These are phyloP conservation scores for Fusarium avenaceum DNA, from an alignment of 2,329 filamentous ascomycete genomes.

Conservation along the genomic window DNA sequence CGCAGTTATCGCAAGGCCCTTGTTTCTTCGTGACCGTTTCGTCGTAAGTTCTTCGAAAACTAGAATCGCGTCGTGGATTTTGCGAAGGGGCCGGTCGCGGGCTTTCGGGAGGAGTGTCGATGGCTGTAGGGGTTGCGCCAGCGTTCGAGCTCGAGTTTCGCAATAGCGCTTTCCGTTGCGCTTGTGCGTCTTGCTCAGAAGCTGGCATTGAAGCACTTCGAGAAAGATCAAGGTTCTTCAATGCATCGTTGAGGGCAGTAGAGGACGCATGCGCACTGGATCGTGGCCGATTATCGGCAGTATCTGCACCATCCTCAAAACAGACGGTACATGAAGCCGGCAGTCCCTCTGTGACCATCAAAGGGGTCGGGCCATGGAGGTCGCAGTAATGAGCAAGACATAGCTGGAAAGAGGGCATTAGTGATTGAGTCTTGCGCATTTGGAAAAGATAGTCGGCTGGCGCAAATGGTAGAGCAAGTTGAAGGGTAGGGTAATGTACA, in stretches of 20 bases:
- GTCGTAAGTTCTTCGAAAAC: conserved; percentile 73
- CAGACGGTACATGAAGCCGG: conserved; percentile 72
- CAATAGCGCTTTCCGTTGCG: conserved; percentile 59
- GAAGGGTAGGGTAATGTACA: conserved; percentile 11
- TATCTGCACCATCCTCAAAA: conserved; percentile 59
- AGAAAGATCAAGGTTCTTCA: conserved; percentile 63
- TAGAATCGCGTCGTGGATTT: conserved; percentile 66
- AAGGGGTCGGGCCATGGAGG: conserved; percentile 75
- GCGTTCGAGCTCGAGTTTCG: conserved; percentile 56
- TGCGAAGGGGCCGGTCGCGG: conserved; percentile 59
- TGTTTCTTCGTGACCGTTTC: conserved; percentile 74
- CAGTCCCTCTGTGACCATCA: conserved; percentile 78
- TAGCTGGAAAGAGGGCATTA: conserved; percentile 65
- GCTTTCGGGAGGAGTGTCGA: conserved; percentile 71
- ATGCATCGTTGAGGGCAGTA: conserved; percentile 60
- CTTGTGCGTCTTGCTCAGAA: conserved; percentile 61
- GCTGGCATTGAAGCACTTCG: conserved; percentile 60
- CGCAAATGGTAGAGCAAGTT: conserved; percentile 11
- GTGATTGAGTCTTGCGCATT: conserved; percentile 51
- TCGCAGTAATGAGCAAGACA: conserved; percentile 80
- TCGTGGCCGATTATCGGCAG: conserved; percentile 55
- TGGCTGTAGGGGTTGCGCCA: conserved; percentile 56
- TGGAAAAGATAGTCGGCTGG: conserved; percentile 24
- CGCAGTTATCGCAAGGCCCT: conserved; percentile 76
- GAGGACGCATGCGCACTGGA: conserved; percentile 57